Conservation (phyloP, 2,329 filamentous ascomycete genomes). For the Hirsutella rhossiliensis region DNA sequence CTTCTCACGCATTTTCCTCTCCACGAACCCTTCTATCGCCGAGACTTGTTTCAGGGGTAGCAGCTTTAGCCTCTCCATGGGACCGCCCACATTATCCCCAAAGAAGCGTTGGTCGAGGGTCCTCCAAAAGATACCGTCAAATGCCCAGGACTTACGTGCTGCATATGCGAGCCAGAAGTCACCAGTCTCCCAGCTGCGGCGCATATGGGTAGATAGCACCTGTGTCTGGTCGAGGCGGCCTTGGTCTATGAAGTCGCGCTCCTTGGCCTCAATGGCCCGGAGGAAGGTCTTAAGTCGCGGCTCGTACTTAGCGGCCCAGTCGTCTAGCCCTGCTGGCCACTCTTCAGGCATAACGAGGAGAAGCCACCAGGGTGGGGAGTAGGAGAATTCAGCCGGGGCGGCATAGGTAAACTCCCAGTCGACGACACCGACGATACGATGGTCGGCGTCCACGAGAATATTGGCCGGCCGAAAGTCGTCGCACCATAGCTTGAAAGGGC, state of each 20-base stretch:
- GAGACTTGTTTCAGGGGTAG: constrained; percentile 9
- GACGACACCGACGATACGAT: constrained; percentile 19
- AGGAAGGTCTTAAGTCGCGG: constrained; percentile 20
- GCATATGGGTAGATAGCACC: constrained; percentile 19
- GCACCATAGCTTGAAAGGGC: constrained; percentile 11
- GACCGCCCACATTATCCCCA: constrained; percentile 10
- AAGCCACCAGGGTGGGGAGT: constrained; percentile 27
- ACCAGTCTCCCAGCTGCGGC: constrained; percentile 21
- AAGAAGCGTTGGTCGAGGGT: constrained; percentile 22
- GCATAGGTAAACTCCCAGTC: constrained; percentile 29
- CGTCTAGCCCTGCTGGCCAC: constrained; percentile 16
- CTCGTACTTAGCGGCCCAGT: constrained; percentile 20
- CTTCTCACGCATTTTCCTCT: constrained; percentile 7
- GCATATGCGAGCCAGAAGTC: constrained; percentile 22
- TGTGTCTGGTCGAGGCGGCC: constrained; percentile 1
- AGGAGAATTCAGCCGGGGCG: constrained; percentile 19
- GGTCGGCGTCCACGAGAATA: constrained; percentile 14
- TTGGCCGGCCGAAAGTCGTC: constrained; percentile 21
- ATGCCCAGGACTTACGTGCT: constrained; percentile 23
- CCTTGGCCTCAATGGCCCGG: constrained; percentile 15
- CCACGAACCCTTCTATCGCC: constrained; percentile 14
- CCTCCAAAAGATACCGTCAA: constrained; percentile 25
- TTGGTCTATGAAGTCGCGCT: constrained; percentile 7
- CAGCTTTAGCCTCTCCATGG: constrained; percentile 9
- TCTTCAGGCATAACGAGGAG: constrained; percentile 18